Evolutionary conservation across 441 rosid species (phyloP).

Genomic region (Sinapis alba): DNA sequence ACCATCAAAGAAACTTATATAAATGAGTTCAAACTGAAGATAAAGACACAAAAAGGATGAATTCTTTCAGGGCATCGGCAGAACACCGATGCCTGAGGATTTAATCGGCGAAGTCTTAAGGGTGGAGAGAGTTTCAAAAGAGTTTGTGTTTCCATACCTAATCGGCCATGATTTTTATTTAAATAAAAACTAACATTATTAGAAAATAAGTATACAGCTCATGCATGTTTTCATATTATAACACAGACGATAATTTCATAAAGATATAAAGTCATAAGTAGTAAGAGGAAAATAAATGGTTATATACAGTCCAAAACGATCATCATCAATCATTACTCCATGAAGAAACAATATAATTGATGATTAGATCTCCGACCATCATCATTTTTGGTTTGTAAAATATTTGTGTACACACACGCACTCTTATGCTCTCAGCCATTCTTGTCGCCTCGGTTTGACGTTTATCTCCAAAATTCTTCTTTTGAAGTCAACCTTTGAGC

Average conservation of each 20-base stretch:
- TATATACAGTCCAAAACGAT: conserved; percentile 26
- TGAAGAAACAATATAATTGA: conserved; percentile 24
- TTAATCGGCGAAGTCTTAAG: no score
- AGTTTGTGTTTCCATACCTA: background rate
- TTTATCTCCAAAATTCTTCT: conserved; percentile 22
- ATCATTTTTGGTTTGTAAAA: conserved; percentile 14
- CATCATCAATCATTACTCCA: conserved; percentile 13
- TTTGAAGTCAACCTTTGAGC: conserved; percentile 41
- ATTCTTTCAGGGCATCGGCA: no score
- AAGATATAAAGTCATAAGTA: background rate
- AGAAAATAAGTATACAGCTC: background rate
- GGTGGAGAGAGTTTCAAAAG: background rate
- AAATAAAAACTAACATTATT: background rate
- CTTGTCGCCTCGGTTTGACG: conserved; percentile 41
- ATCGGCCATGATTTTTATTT: background rate
- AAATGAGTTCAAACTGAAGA: no score
- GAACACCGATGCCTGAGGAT: no score
- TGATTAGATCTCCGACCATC: conserved; percentile 33
- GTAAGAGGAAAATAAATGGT: conserved; percentile 18
- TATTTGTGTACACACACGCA: conserved; percentile 24
- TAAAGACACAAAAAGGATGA: no score
- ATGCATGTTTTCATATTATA: background rate
- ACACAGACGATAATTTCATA: background rate
- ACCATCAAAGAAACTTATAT: background rate
- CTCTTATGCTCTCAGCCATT: conserved; percentile 30